Conservation (phyloP, 2,329 filamentous ascomycete genomes). For the Macroventuria anomochaeta region DNA sequence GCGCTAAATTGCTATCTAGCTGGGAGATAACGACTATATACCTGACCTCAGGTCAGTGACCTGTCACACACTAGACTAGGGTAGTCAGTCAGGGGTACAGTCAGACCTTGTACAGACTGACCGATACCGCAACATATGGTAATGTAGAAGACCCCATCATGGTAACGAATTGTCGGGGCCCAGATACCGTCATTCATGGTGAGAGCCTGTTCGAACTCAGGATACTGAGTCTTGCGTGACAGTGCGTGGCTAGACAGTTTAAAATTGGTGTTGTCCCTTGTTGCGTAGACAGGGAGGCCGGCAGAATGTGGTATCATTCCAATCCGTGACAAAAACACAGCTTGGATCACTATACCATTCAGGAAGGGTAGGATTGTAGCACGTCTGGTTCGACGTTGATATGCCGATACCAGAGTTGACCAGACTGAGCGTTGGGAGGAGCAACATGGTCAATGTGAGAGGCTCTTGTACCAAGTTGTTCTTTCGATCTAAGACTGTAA, state of each 20-base stretch:
- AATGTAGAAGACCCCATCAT: too few species aligned
- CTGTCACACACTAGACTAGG: too few species aligned
- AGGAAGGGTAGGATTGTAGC: background rate
- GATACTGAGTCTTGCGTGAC: slow-evolving; percentile 24
- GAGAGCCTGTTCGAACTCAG: slow-evolving; percentile 12
- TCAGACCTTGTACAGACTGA: too few species aligned
- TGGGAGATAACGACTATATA: too few species aligned
- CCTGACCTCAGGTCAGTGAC: too few species aligned
- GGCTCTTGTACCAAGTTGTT: too few species aligned
- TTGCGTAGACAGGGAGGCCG: slow-evolving; percentile 55
- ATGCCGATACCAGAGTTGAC: background rate
- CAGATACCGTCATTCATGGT: slow-evolving; percentile 17
- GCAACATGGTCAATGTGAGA: background rate
- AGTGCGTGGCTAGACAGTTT: slow-evolving; percentile 24
- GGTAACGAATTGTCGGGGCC: too few species aligned
- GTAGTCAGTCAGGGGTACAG: too few species aligned
- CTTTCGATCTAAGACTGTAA: too few species aligned
- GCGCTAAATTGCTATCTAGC: too few species aligned
- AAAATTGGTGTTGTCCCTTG: slow-evolving; percentile 51
- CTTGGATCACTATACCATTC: background rate
- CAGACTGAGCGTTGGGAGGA: background rate
- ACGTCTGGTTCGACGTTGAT: background rate
- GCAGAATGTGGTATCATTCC: slow-evolving; percentile 24
- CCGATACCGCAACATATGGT: too few species aligned
- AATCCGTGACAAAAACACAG: background rate